Base-by-base conservation (phyloP, 352 stramenopile species). In the Peronospora farinosa region DNA sequence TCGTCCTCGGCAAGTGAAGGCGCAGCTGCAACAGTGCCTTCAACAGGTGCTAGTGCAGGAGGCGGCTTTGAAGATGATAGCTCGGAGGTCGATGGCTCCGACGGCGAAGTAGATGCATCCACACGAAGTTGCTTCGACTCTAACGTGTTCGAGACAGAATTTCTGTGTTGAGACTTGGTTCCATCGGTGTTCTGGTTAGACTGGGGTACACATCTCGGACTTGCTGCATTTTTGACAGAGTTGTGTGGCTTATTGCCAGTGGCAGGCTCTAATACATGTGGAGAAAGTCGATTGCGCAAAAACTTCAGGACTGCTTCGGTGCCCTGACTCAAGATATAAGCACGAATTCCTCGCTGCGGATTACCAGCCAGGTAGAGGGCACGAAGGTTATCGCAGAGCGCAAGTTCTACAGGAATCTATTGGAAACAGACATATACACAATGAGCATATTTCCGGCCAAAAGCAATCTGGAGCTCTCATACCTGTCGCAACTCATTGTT, bases 401-500 rank as follows among this genome's bases (percentile, higher is more conserved):
- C 74, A 17, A 95, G 63, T 30, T 86, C 69, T 0, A 62, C 54
- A 23, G 79, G 79, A 42, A 95, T 88, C 78, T 88, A 61, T 42
- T 51, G 17, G 19, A 1, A 47, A 25, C 41, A 31, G 25, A 42
- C 9, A 28, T n/a, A 54, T 44, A 31, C 0, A 21, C 4, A 39
- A 9, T 23, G 11, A 38, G 25, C 19, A 43, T 17, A 39, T 28
- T 19, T 25, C 5, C 7, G 5, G 16, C 17, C 15, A 19, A 2
- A 31, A 47, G 15, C 11, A 46, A 7, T 35, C 7, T 42, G 25
- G 21, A n/a, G 1, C 36, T 43, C 21, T 9, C 45, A 9, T 70
- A 88, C 72, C 57, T 87, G 69, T 7, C 69, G 71, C 6, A 95
- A 51, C 38, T 87, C 80, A 56, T 95, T 95, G 61, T 95, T 92